Evolutionary conservation across 2,329 filamentous ascomycete genomes (phyloP), one percentile per base, ranked within the genome.

Genomic region (Ceratocystis destructans): DNA sequence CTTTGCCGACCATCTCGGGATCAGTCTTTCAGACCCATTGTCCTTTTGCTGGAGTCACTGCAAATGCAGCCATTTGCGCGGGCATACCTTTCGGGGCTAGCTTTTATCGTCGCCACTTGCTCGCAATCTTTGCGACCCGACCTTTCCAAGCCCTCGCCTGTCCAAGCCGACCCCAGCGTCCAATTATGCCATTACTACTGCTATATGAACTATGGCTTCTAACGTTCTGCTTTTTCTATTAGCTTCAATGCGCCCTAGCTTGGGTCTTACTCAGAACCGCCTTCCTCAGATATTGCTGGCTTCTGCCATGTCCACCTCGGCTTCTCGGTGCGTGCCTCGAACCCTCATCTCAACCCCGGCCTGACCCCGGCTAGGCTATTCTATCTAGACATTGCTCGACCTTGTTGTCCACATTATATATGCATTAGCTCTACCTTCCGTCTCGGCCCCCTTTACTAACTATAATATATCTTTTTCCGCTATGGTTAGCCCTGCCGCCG

Each of bases 201-300:
- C 20, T 22, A 22, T 31, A 7, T 57, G 28, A 57, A 57, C 53
- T 53, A 33, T 17, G 22, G 22, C 28, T 17, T 17, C 67, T 66
- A 61, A 66, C 48, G 20, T 55, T 17, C 8, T 17, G 20, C 31
- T 17, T 10, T 22, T 5, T 8, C 22, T n/a, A 12, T 6, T 59
- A 68, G 67, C 64, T 45, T 66, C 67, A 7, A 64, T 68, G 61
- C 67, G 67, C 53, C 67, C 67, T 55, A 66, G 61, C 50, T 41
- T 68, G 31, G 64, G 67, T 44, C 55, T 68, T 31, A 33, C 67
- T 50, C 61, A 64, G 78, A 69, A 77, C 74, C 70, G 72, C 75
- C 71, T 77, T 81, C 74, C 79, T 70, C 79, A 78, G 72, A 72
- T 79, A 22, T 76, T 78, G 64, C 70, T 80, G 63, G 75, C 77